Evolutionary conservation across 2,329 filamentous ascomycete species (phyloP).

Genomic region (Ascochyta fabae): DNA sequence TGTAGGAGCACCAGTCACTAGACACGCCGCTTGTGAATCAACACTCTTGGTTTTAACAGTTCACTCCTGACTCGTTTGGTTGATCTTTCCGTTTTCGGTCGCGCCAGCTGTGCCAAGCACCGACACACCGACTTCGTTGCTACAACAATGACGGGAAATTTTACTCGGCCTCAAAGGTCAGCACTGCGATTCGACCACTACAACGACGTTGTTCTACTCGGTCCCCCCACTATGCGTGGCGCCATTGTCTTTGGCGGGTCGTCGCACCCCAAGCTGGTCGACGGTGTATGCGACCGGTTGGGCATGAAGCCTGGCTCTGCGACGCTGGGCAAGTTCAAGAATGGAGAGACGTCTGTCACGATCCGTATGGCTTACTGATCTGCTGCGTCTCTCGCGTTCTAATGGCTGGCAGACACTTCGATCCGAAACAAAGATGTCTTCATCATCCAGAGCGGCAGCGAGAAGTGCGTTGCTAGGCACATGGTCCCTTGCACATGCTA

Average conservation of each 20-base stretch:
- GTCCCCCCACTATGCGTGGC: slow-evolving; percentile 63
- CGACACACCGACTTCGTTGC: slow-evolving; percentile 18
- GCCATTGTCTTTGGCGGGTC: slow-evolving; percentile 72
- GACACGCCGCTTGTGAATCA: neutral
- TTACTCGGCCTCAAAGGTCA: slow-evolving; percentile 27
- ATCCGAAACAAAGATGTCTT: slow-evolving; percentile 99
- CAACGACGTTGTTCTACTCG: slow-evolving; percentile 40
- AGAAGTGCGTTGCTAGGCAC: slow-evolving; percentile 59
- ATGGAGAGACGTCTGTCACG: slow-evolving; percentile 73
- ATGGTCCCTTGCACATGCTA: slow-evolving; percentile 25
- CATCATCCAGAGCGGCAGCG: slow-evolving; percentile 95
- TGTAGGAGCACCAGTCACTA: neutral
- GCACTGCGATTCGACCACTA: slow-evolving; percentile 31
- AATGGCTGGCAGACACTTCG: slow-evolving; percentile 58
- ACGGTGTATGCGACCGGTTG: slow-evolving; percentile 70
- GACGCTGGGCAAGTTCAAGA: slow-evolving; percentile 70
- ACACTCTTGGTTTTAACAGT: neutral
- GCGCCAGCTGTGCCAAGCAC: slow-evolving; percentile 11
- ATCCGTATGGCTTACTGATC: slow-evolving; percentile 56
- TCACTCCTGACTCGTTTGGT: slow-evolving; percentile 7
- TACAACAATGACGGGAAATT: slow-evolving; percentile 37
- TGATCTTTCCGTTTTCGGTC: slow-evolving; percentile 5
- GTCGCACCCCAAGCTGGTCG: slow-evolving; percentile 68
- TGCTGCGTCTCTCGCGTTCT: slow-evolving; percentile 20
- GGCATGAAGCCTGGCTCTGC: slow-evolving; percentile 66